Evolutionary conservation across 257 asterid species (phyloP), one percentile per base, ranked within the genome.

Genomic region (Solanum okadae): DNA sequence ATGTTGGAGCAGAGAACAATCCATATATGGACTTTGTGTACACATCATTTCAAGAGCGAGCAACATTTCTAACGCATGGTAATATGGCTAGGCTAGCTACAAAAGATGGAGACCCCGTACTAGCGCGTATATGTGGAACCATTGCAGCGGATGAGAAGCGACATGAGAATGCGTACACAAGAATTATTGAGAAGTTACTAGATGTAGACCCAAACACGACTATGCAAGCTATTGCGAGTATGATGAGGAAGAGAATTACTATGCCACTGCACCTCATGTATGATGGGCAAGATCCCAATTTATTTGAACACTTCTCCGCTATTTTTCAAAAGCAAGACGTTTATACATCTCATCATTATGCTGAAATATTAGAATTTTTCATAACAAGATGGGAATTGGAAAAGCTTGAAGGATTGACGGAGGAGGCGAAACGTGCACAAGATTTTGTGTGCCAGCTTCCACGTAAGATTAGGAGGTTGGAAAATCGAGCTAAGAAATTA

Each of bases 41-140:
- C 86, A 87, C 92, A 31, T 90, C 92, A 35, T 92, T 92, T 73
- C 93, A 91, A 85, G 94, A 92, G 84, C 88, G 90, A 16, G 92
- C 92, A 22, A 90, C 91, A 29, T 90, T 88, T 34, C 12, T 89
- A 13, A 65, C 87, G 2, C 92, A 89, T 25, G 86, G 92, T 23
- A 91, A 91, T 67, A 92, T 90, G 49, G 93, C 92, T 23, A 86
- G 90, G 46, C 83, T 91, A 12, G 93, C 91, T 70, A 86, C 23
- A 23, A 70, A 89, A 25, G 78, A 82, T 2, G 91, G 92, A 13
- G 94, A 91, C 76, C 85, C 86, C 1, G 35, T 84, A 13, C 91
- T 92, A 12, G 92, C 92, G 1, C 82, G 85, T 4, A 89, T 92
- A 59, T 92, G 93, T 25, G 90, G 91, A n/a, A 73, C 86, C 79